phyloP scores from a whole-genome alignment of 75 land plant genomes.

The Sequoiadendron giganteum region DNA sequence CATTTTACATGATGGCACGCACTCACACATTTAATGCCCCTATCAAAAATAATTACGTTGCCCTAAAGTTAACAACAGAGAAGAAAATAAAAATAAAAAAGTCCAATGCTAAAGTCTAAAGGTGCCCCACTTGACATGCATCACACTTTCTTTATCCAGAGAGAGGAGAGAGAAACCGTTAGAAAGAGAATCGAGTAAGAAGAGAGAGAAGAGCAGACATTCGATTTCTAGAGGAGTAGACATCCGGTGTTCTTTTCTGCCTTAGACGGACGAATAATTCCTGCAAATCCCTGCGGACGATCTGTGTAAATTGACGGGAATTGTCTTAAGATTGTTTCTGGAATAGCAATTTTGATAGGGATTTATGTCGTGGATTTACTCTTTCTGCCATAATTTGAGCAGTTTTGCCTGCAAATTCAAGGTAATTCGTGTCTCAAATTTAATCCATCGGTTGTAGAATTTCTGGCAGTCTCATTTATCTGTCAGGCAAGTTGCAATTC shows the following conservation, averaged over 20 bases:
- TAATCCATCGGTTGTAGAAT: neutral
- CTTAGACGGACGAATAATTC: neutral
- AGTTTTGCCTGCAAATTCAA: neutral
- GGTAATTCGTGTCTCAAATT: neutral
- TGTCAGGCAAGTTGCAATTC: neutral
- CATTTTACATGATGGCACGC: conserved; percentile 14
- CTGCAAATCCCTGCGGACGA: neutral
- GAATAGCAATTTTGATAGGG: neutral
- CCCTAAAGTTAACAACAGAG: neutral
- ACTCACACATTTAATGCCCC: conserved; percentile 1
- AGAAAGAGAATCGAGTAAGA: neutral
- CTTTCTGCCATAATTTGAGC: neutral
- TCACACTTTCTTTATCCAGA: neutral
- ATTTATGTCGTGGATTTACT: neutral
- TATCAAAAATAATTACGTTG: neutral
- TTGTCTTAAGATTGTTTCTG: neutral
- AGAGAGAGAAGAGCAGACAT: neutral
- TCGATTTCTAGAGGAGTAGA: neutral
- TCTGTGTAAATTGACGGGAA: neutral
- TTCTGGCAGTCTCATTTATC: neutral
- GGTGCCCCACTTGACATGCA: neutral
- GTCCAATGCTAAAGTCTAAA: neutral
- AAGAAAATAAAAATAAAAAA: neutral
- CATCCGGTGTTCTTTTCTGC: neutral
- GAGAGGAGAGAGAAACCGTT: neutral